Percentiles rank a stretch among this genome's conserved stretches.
These are phyloP conservation scores for Pichia cephalocereana DNA, from an alignment of 805 yeast genomes.

Conservation along the genomic window DNA sequence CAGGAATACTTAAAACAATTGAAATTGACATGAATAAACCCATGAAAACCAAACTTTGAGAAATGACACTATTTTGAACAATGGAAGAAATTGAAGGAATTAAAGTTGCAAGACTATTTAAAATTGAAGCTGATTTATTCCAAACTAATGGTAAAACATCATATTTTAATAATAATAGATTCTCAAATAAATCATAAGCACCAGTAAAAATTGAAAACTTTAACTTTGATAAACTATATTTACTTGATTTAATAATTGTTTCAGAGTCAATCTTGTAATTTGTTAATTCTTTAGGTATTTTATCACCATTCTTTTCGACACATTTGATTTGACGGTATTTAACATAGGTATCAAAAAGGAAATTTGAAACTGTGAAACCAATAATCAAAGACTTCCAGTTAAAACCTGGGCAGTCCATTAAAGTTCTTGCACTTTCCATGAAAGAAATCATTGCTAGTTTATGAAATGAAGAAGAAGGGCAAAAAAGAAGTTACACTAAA, in stretches of 20 bases:
- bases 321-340: constrained; percentile 67
- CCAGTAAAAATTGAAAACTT: constrained; percentile 53
- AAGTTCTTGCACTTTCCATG: constrained; percentile 33
- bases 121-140: constrained; percentile 23
- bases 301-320: constrained; percentile 33
- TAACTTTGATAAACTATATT: constrained; percentile 72
- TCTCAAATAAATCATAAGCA: constrained; percentile 43
- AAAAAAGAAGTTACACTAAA: background rate
- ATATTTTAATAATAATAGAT: constrained; percentile 45
- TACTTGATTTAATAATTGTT: constrained; percentile 68
- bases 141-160: constrained; percentile 62
- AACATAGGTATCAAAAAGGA: constrained; percentile 63
- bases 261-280: constrained; percentile 48
- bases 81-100: constrained; percentile 14
- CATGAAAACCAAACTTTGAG: constrained; percentile 64
- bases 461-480: background rate
- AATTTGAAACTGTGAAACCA: constrained; percentile 69
- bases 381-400: constrained; percentile 75
- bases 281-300: constrained; percentile 62
- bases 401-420: constrained; percentile 57
- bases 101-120: constrained; percentile 12
- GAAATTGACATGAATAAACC: constrained; percentile 41
- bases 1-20: constrained; percentile 53
- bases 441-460: constrained; percentile 15
- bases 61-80: constrained; percentile 43